Percentiles rank a stretch among this genome's conserved stretches.
Evolutionary conservation across 352 stramenopile species (phyloP).

Genomic region (Globisporangium spinosum): DNA sequence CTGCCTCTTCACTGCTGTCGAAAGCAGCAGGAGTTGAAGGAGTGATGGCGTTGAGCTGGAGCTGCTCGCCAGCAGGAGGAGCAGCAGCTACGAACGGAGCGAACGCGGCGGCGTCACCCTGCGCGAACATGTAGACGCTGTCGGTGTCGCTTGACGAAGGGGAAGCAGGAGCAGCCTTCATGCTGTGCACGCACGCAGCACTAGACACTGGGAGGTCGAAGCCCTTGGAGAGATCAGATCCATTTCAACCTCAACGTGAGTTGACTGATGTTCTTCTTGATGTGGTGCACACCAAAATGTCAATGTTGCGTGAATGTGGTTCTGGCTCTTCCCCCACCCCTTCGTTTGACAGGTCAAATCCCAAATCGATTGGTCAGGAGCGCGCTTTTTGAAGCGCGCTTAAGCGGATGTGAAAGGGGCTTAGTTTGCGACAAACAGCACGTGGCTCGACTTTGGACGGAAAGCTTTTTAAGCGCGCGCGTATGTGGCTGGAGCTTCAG

Average conservation of each 20-base stretch:
- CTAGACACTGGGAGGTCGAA: not conserved
- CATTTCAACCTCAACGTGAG: too few relatives aligned
- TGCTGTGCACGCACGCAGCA: not conserved
- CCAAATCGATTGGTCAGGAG: conserved; percentile 29
- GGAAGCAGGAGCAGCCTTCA: not conserved
- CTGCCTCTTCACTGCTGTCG: not conserved
- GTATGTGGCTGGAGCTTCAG: not conserved
- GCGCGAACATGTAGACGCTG: not conserved
- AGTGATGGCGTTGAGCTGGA: not conserved
- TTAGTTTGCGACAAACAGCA: not conserved
- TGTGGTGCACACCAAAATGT: not conserved
- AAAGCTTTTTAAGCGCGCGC: not conserved
- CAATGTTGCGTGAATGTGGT: too few relatives aligned
- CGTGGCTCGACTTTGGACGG: not conserved
- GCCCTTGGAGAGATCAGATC: not conserved
- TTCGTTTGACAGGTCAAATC: not conserved
- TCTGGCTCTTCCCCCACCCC: not conserved
- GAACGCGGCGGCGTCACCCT: conserved; percentile 2
- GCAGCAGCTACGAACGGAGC: conserved; percentile 2
- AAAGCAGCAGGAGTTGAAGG: not conserved
- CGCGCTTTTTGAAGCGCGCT: conserved; percentile 23
- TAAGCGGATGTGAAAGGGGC: conserved; percentile 16
- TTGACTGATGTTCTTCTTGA: not conserved
- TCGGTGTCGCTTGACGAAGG: not conserved
- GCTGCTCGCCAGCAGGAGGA: not conserved